These are phyloP conservation scores for Dryas drummondii DNA, from an alignment of 306 rosid species.

Conservation along the genomic window DNA sequence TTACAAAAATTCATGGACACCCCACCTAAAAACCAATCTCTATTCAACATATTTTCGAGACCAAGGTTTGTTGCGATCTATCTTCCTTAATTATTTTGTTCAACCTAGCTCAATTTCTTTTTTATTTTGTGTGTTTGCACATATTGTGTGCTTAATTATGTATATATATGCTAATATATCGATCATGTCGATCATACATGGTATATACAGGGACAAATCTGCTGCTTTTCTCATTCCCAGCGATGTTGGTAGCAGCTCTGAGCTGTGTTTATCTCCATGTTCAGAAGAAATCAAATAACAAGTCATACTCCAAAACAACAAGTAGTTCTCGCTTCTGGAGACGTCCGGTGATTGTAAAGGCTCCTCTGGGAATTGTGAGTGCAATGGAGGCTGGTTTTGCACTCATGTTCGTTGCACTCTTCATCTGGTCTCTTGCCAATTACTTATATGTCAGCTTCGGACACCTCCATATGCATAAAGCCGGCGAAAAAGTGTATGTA, in stretches of 20 bases:
- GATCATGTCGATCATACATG: no score
- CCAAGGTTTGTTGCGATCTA: slow-evolving; percentile 36
- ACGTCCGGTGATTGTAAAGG: slow-evolving; percentile 47
- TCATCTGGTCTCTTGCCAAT: slow-evolving; percentile 69
- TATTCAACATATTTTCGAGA: slow-evolving; percentile 51
- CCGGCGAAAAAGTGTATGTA: slow-evolving; percentile 44
- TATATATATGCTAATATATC: no score
- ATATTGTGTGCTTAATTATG: no score
- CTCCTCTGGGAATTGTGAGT: slow-evolving; percentile 58
- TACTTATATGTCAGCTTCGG: slow-evolving; percentile 54
- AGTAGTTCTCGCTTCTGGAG: slow-evolving; percentile 33
- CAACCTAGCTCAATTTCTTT: background rate
- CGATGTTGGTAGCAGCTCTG: slow-evolving; percentile 53
- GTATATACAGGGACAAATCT: slow-evolving; percentile 47
- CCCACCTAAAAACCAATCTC: slow-evolving; percentile 34
- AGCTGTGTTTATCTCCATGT: slow-evolving; percentile 61
- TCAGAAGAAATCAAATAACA: slow-evolving; percentile 25
- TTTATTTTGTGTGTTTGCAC: no score
- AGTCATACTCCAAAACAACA: slow-evolving; percentile 7
- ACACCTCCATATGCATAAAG: slow-evolving; percentile 40
- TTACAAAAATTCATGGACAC: slow-evolving; percentile 42
- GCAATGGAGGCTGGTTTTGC: slow-evolving; percentile 51
- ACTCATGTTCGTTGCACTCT: slow-evolving; percentile 49
- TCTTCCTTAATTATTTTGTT: background rate
- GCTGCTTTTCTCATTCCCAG: slow-evolving; percentile 58